Evolutionary conservation across 2,329 filamentous ascomycete species (phyloP).

Genomic region (Diatrype stigma): DNA sequence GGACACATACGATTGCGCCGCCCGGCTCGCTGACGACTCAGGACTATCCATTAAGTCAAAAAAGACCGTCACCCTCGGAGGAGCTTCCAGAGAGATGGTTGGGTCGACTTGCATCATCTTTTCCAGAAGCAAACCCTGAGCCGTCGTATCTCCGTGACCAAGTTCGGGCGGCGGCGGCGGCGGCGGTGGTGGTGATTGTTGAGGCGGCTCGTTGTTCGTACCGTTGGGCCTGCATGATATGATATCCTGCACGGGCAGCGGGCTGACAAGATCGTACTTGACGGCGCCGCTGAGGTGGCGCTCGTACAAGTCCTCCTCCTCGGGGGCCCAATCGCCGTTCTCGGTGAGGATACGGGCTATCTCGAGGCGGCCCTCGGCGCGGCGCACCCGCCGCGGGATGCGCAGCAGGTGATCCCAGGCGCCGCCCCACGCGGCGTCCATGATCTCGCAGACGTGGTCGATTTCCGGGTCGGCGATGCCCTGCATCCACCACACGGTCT

Average conservation of each 20-base stretch:
- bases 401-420: constrained; percentile 38
- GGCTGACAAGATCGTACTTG: constrained; percentile 9
- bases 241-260: too few species aligned
- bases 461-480: constrained; percentile 45
- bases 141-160: not conserved
- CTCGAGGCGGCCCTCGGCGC: constrained; percentile 28
- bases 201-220: too few species aligned
- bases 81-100: not conserved
- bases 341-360: constrained; percentile 40
- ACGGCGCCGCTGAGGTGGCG: constrained; percentile 17
- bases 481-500: constrained; percentile 46
- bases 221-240: too few species aligned
- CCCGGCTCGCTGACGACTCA: not conserved
- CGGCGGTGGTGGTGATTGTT: too few species aligned
- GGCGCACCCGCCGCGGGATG: constrained; percentile 36
- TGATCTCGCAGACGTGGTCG: constrained; percentile 34
- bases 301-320: constrained; percentile 20
- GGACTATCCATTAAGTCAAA: not conserved
- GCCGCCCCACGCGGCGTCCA: constrained; percentile 37
- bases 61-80: not conserved
- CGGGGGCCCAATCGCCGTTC: constrained; percentile 38
- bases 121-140: not conserved
- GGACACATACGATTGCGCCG: not conserved
- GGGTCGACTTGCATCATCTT: not conserved
- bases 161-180: not conserved